Conservation (phyloP, 208 protist genomes). For the Strigomonas galati region DNA sequence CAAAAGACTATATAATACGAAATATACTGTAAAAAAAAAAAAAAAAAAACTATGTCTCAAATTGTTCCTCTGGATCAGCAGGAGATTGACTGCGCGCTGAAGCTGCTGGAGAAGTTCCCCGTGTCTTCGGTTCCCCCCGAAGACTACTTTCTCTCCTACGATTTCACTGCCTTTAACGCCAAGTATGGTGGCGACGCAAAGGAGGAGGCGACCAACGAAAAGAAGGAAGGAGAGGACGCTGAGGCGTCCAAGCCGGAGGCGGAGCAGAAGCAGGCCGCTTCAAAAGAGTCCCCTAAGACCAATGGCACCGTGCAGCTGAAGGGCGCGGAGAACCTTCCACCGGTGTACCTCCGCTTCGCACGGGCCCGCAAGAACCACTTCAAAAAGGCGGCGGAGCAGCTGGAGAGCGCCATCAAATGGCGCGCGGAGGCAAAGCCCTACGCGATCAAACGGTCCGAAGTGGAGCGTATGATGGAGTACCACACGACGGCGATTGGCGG, state of each 20-base stretch:
- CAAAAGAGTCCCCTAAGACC: too few relatives aligned
- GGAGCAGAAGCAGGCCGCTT: too few relatives aligned
- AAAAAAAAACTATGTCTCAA: slow-evolving; percentile 1
- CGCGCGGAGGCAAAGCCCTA: slow-evolving; percentile 37
- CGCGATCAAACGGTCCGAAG: slow-evolving; percentile 29
- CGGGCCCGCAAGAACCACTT: slow-evolving; percentile 36
- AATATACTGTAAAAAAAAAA: neutral
- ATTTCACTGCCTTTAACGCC: neutral
- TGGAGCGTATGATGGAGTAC: slow-evolving; percentile 25
- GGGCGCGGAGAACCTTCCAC: neutral
- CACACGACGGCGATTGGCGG: slow-evolving; percentile 31
- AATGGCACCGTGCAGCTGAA: neutral
- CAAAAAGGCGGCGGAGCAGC: slow-evolving; percentile 31
- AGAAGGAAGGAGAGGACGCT: neutral
- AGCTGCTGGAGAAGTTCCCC: slow-evolving; percentile 4
- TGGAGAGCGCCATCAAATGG: slow-evolving; percentile 41
- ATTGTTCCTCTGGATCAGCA: neutral
- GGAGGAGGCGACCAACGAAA: neutral
- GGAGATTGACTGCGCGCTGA: slow-evolving; percentile 1
- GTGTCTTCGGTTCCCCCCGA: neutral
- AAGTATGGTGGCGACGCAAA: neutral
- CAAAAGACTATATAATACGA: neutral
- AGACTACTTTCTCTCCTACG: neutral
- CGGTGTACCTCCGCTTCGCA: slow-evolving; percentile 47
- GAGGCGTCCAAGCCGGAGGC: neutral